phyloP scores from a whole-genome alignment of 768 basidiomycete species.

The Pleurotus sapidus region DNA sequence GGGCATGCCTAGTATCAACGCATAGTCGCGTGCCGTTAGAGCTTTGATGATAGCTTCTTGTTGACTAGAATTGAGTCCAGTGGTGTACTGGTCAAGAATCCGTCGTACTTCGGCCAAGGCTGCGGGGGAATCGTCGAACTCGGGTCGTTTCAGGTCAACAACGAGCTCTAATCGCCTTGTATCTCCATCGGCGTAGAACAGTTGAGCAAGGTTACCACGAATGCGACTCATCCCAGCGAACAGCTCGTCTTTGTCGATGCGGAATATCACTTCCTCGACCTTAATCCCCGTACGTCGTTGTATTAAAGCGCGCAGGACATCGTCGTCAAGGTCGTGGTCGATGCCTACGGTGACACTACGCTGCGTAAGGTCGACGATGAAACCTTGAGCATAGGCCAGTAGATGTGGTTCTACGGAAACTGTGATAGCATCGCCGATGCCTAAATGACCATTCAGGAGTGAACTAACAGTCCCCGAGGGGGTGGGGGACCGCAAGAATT shows the following conservation, averaged over 20 bases:
- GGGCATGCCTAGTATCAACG: conserved; percentile 94
- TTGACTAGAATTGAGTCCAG: conserved; percentile 70
- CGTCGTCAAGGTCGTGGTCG: conserved; percentile 69
- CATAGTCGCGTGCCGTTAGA: conserved; percentile 82
- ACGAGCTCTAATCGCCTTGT: conserved; percentile 63
- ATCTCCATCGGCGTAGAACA: conserved; percentile 84
- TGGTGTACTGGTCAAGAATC: conserved; percentile 25
- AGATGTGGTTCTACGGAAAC: conserved; percentile 86
- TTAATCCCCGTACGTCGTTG: conserved; percentile 1
- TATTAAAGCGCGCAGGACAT: conserved; percentile 35
- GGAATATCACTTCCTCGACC: conserved; percentile 49
- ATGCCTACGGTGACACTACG: conserved; percentile 71
- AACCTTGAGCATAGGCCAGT: conserved; percentile 83
- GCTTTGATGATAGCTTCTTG: conserved; percentile 68
- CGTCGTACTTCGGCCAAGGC: conserved; percentile 13
- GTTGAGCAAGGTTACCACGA: conserved; percentile 83
- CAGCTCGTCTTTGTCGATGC: conserved; percentile 94
- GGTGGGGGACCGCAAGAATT: conserved; percentile 45
- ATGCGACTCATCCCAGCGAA: conserved; percentile 84
- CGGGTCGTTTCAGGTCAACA: conserved; percentile 75
- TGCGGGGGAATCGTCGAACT: conserved; percentile 40
- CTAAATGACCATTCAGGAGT: conserved; percentile 78
- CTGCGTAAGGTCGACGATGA: conserved; percentile 69
- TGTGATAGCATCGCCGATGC: conserved; percentile 77
- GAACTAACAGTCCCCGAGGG: conserved; percentile 19